These are phyloP conservation scores for Excoecaria cochinchinensis DNA, from an alignment of 345 rosid genomes.

Conservation along the genomic window DNA sequence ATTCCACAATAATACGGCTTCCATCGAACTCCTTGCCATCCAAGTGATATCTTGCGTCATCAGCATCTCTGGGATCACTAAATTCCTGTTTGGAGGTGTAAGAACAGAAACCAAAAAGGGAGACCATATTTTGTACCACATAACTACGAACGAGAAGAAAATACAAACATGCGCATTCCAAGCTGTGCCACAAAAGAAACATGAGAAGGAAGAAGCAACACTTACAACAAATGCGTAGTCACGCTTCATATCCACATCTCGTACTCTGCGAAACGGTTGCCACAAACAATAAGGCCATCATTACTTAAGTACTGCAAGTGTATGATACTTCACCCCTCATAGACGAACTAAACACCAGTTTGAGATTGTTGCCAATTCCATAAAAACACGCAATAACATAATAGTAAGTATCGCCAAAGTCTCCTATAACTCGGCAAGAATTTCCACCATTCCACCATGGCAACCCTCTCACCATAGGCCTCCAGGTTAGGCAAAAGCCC, in stretches of 20 bases:
- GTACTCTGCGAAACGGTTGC: slow-evolving; percentile 96
- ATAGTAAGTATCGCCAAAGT: slow-evolving; percentile 80
- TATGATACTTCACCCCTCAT: slow-evolving; percentile 81
- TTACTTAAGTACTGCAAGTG: slow-evolving; percentile 79
- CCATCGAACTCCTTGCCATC: slow-evolving; percentile 87
- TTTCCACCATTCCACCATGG: slow-evolving; percentile 70
- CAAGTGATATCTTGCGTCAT: slow-evolving; percentile 78
- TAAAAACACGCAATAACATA: slow-evolving; percentile 64
- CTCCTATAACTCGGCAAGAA: slow-evolving; percentile 39
- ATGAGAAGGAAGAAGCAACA: slow-evolving; percentile 17
- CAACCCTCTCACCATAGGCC: slow-evolving; percentile 91
- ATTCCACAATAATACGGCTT: slow-evolving; percentile 86
- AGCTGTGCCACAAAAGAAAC: neutral
- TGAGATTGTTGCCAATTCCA: slow-evolving; percentile 84
- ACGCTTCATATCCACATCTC: slow-evolving; percentile 99
- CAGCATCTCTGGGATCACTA: slow-evolving; percentile 94
- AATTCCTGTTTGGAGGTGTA: slow-evolving; percentile 61
- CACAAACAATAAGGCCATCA: slow-evolving; percentile 99
- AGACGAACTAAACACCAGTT: slow-evolving; percentile 86
- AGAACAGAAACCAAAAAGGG: slow-evolving; percentile 20
- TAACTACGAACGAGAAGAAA: neutral
- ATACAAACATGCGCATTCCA: neutral
- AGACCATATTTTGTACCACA: slow-evolving; percentile 30
- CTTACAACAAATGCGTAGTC: slow-evolving; percentile 99
- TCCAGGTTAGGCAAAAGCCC: slow-evolving; percentile 87